Evolutionary conservation across 768 basidiomycete species (phyloP).

Genomic region (Glaciozyma martinii): DNA sequence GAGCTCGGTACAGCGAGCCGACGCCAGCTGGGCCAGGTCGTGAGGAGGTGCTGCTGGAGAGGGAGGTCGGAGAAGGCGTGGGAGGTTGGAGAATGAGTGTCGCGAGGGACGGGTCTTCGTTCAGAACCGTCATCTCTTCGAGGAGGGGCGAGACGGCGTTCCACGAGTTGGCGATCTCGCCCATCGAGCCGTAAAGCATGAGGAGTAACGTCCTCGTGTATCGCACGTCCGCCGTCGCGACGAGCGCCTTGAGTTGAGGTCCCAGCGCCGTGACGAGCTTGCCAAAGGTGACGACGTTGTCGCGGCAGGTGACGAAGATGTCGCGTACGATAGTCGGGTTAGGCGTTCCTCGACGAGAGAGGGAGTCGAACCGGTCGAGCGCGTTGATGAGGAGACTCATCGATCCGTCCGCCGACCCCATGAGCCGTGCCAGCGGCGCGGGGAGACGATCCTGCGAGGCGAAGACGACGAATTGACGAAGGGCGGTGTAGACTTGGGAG

Average conservation of each 20-base stretch:
- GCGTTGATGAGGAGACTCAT: conserved; percentile 77
- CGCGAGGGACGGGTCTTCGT: conserved; percentile 38
- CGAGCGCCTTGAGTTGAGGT: conserved; percentile 68
- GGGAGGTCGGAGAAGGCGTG: conserved; percentile 23
- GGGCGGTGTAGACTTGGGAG: conserved; percentile 78
- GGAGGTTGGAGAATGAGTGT: conserved; percentile 32
- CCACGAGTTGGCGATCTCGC: conserved; percentile 83
- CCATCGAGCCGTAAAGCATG: conserved; percentile 78
- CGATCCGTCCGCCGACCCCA: conserved; percentile 72
- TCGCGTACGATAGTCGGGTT: conserved; percentile 62
- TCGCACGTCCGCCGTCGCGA: conserved; percentile 67
- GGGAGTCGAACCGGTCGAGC: conserved; percentile 81
- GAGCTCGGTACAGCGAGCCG: conserved; percentile 7
- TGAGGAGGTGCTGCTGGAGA: neutral
- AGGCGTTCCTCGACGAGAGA: conserved; percentile 59
- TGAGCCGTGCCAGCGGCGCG: conserved; percentile 67
- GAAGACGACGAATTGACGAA: conserved; percentile 77
- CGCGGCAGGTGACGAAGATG: conserved; percentile 72
- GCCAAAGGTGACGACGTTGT: conserved; percentile 70
- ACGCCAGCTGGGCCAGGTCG: neutral
- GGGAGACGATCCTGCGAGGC: conserved; percentile 74
- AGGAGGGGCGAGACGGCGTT: conserved; percentile 61
- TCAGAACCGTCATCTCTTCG: conserved; percentile 59
- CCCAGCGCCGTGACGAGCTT: conserved; percentile 78
- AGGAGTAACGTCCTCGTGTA: conserved; percentile 78